Evolutionary conservation across 2,329 filamentous ascomycete species (phyloP).

Genomic region (Curvularia spicifera): DNA sequence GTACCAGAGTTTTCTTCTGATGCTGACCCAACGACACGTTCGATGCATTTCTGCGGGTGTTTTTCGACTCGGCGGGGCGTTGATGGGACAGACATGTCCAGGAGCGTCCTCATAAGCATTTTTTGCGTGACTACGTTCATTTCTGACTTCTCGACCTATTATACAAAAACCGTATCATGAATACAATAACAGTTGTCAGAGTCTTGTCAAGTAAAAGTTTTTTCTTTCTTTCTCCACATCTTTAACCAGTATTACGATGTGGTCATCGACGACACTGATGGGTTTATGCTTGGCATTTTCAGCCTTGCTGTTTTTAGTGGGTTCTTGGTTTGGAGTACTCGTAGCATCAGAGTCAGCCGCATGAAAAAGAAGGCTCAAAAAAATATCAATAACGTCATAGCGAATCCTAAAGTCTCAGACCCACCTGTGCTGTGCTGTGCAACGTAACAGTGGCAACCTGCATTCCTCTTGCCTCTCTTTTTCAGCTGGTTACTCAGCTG

Average conservation of each 20-base stretch:
- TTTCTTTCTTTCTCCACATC: neutral
- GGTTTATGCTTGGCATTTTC: conserved; percentile 1
- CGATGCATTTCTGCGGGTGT: conserved; percentile 25
- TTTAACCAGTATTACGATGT: neutral
- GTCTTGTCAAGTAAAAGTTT: conserved; percentile 2
- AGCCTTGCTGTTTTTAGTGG: neutral
- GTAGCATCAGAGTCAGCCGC: neutral
- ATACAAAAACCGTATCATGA: conserved; percentile 12
- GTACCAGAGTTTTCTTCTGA: conserved; percentile 6
- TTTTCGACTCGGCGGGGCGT: conserved; percentile 17
- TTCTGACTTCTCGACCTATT: conserved; percentile 10
- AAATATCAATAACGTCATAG: neutral
- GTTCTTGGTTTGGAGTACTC: neutral
- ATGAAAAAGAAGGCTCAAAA: neutral
- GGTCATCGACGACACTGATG: neutral
- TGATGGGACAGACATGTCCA: conserved; percentile 12
- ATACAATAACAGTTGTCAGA: conserved; percentile 3
- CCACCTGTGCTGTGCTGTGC: neutral
- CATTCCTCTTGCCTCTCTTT: neutral
- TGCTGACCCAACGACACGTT: conserved; percentile 9
- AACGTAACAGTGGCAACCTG: neutral
- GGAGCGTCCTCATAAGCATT: conserved; percentile 10
- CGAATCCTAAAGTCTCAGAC: neutral
- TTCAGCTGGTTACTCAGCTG: neutral
- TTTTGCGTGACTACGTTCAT: conserved; percentile 8